Evolutionary conservation across 2,329 filamentous ascomycete genomes (phyloP).

Genomic region (Camptophora hylomeconis): DNA sequence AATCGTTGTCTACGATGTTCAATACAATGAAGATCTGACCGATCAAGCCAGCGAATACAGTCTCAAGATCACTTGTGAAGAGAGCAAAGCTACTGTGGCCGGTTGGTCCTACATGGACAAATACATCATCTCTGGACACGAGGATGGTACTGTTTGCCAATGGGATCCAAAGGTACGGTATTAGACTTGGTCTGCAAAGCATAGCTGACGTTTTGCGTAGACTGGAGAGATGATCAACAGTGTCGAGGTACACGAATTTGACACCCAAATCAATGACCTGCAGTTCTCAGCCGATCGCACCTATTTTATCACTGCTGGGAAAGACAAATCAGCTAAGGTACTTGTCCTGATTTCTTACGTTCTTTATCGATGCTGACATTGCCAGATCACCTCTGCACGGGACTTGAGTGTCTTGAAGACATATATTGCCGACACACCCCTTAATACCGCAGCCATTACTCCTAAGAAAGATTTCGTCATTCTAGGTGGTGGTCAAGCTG

Average conservation of each 20-base stretch:
- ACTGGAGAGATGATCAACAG: constrained; percentile 72
- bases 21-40: constrained; percentile 59
- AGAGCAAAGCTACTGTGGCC: constrained; percentile 93
- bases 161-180: constrained; percentile 72
- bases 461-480: constrained; percentile 97
- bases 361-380: constrained; percentile 4
- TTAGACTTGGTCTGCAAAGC: constrained; percentile 7
- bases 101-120: constrained; percentile 90
- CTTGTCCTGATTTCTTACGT: constrained; percentile 8
- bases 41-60: constrained; percentile 73
- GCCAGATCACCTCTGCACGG: constrained; percentile 63
- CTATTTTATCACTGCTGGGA: constrained; percentile 96
- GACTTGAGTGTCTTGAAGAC: constrained; percentile 89
- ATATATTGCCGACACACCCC: constrained; percentile 79
- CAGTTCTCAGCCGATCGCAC: constrained; percentile 90
- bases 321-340: constrained; percentile 94
- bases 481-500: constrained; percentile 92
- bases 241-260: constrained; percentile 72
- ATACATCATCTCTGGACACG: constrained; percentile 96
- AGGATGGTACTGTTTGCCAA: constrained; percentile 81
- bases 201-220: constrained; percentile 26
- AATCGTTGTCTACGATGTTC: constrained; percentile 85
- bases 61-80: constrained; percentile 81
- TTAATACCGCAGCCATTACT: constrained; percentile 91
- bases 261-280: constrained; percentile 74